A percentile compares a stretch with the other conserved stretches of the same genome.
These are phyloP conservation scores for Bipolaris oryzae DNA, from an alignment of 2,329 filamentous ascomycete genomes.

Conservation along the genomic window DNA sequence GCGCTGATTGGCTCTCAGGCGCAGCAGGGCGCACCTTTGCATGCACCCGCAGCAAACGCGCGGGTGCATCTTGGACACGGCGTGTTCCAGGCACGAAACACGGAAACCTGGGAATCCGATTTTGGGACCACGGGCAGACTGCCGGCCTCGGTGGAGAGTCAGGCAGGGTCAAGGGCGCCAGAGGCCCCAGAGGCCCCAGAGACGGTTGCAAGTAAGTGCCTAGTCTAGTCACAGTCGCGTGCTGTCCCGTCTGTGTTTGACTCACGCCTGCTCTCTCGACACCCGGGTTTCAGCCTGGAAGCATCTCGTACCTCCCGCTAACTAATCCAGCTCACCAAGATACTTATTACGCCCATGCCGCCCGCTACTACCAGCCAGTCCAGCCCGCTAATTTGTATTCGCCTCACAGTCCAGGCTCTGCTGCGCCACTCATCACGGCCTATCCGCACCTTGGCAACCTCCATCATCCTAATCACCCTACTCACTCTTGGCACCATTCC, in stretches of 20 bases:
- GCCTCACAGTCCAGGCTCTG: conserved; percentile 37
- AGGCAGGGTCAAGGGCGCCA: conserved; percentile 21
- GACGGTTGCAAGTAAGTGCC: conserved; percentile 31
- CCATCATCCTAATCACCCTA: conserved; percentile 18
- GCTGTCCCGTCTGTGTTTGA: conserved; percentile 24
- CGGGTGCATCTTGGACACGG: conserved; percentile 25
- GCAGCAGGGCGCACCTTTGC: conserved; percentile 24
- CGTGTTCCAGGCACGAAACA: conserved; percentile 41
- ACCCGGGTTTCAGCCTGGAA: conserved; percentile 38
- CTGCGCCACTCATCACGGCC: conserved; percentile 37
- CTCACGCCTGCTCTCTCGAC: conserved; percentile 28
- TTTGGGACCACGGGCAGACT: conserved; percentile 25
- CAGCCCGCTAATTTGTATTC: conserved; percentile 29
- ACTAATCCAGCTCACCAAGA: conserved; percentile 25
- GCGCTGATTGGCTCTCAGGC: conserved; percentile 35
- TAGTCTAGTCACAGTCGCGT: conserved; percentile 6
- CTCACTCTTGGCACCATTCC: conserved; percentile 37
- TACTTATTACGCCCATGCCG: conserved; percentile 41
- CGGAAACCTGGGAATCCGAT: conserved; percentile 35
- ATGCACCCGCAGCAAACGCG: conserved; percentile 28
- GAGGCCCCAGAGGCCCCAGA: too few relatives aligned
- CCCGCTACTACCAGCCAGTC: conserved; percentile 30
- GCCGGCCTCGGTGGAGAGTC: conserved; percentile 25
- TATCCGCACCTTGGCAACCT: conserved; percentile 36
- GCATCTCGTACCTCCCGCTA: conserved; percentile 21